Evolutionary conservation across 2,329 filamentous ascomycete genomes (phyloP), one percentile per base, ranked within the genome.

Genomic region (Aspergillus aculeatus): DNA sequence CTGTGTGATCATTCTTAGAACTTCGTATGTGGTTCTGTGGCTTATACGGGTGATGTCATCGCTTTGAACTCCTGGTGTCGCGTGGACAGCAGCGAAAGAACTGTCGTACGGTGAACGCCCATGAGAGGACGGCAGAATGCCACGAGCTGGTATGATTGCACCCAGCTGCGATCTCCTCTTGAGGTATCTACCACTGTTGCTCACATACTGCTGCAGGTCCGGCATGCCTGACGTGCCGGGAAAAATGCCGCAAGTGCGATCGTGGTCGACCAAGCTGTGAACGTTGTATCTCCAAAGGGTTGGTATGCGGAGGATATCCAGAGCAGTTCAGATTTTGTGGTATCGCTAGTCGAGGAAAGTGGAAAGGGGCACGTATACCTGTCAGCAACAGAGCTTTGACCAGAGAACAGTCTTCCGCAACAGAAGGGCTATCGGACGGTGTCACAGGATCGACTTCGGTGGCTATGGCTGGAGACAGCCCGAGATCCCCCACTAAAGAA

Each of bases 201-300:
- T 55, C 24, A 54, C 21, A 10, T 32, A 24, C n/a, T 48, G 14
- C 31, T 24, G 26, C 53, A 73, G 71, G 67, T 50, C 68, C 71
- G 23, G 71, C 71, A 47, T 74, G 71, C 58, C 57, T 69, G 58
- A 74, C 71, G 58, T 74, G 71, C 55, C 67, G 71, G 58, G 67
- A 73, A 57, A 74, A 74, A 57, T 73, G 69, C 47, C 69, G 71
- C 19, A 66, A 66, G 62, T 74, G 71, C 53, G 71, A 74, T 54
- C 70, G 70, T 2, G 63, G 59, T 23, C 66, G 69, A n/a, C 71
- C 71, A 4, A 62, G 61, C 16, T 74, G 71, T 47, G 66, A 68
- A 55, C 65, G 71, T 24, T 74, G 71, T 47, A 62, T 70, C 16
- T 66, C 64, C 11, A 74, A 71, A 51, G 71, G 71, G 35, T 59